Evolutionary conservation across 331 rosid species (phyloP).

Genomic region (Malus hybrid): DNA sequence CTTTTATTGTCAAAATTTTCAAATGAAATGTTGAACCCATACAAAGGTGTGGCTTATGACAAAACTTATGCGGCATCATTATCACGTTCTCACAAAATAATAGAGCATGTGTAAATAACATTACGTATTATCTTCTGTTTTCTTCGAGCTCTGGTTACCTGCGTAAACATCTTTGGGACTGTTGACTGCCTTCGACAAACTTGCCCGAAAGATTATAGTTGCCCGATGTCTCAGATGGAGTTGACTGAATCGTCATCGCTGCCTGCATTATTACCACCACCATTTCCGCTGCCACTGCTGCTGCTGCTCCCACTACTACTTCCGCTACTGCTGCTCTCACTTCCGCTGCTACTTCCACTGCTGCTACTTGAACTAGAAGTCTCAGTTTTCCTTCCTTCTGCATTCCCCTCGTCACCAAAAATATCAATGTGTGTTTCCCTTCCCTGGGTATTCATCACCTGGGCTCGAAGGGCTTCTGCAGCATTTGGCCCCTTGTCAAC

Average conservation of each 20-base stretch:
- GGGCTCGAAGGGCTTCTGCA: constrained; percentile 76
- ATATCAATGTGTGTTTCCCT: constrained; percentile 24
- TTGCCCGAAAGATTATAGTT: background rate
- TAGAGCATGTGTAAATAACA: background rate
- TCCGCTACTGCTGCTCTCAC: constrained; percentile 41
- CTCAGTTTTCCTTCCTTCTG: constrained; percentile 50
- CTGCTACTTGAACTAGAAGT: constrained; percentile 61
- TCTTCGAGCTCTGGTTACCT: background rate
- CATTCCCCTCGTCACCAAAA: constrained; percentile 50
- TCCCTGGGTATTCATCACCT: constrained; percentile 63
- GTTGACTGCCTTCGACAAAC: background rate
- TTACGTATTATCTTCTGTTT: background rate
- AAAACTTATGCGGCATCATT: background rate
- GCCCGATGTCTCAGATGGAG: constrained; percentile 45
- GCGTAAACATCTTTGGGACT: background rate
- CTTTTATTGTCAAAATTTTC: background rate
- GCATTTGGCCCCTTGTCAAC: constrained; percentile 81
- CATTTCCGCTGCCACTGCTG: constrained; percentile 27
- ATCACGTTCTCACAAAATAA: background rate
- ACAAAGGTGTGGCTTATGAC: background rate
- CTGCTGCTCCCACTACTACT: constrained; percentile 48
- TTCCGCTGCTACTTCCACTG: constrained; percentile 60
- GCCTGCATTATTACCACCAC: constrained; percentile 40
- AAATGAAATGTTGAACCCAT: background rate
- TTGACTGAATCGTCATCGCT: constrained; percentile 80